Conservation (phyloP, 805 yeast species). For the Nakazawaea peltata region DNA sequence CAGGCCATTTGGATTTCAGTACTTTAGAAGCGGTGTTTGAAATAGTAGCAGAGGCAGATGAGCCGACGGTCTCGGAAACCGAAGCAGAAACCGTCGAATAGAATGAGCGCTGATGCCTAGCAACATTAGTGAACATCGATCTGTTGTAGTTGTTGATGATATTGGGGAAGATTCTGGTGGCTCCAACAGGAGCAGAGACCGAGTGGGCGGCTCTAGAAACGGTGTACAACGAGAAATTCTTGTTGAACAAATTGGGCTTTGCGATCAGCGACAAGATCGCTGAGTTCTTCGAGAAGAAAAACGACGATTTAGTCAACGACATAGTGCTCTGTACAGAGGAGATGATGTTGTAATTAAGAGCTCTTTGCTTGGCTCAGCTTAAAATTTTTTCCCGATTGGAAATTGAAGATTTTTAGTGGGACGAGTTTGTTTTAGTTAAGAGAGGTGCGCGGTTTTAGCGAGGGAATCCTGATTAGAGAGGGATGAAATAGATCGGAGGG, state of each 20-base stretch:
- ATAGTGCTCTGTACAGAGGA: slow-evolving; percentile 6
- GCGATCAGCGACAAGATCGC: slow-evolving; percentile 21
- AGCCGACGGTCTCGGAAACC: slow-evolving; percentile 5
- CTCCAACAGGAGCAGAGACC: neutral
- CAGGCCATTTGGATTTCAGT: slow-evolving; percentile 23
- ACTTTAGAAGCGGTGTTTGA: neutral
- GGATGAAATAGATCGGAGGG: too few species aligned
- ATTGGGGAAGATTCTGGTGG: slow-evolving; percentile 4
- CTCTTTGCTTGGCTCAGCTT: too few species aligned
- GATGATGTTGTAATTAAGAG: too few species aligned
- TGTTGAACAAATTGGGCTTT: neutral
- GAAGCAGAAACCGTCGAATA: neutral
- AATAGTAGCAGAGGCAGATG: neutral
- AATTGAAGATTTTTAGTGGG: too few species aligned
- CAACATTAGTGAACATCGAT: slow-evolving; percentile 12
- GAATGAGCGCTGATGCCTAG: neutral
- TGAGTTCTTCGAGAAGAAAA: slow-evolving; percentile 50
- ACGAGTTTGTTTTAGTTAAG: too few species aligned
- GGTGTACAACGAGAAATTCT: neutral
- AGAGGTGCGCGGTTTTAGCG: too few species aligned
- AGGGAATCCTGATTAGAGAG: too few species aligned
- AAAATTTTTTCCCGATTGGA: too few species aligned
- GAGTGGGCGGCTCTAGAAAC: neutral
- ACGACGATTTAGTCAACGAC: slow-evolving; percentile 42
- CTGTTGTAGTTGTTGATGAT: slow-evolving; percentile 6